Percentiles rank a stretch among this genome's conserved stretches.
These are phyloP conservation scores for Populus deltoides DNA, from an alignment of 345 rosid species.

Conservation along the genomic window DNA sequence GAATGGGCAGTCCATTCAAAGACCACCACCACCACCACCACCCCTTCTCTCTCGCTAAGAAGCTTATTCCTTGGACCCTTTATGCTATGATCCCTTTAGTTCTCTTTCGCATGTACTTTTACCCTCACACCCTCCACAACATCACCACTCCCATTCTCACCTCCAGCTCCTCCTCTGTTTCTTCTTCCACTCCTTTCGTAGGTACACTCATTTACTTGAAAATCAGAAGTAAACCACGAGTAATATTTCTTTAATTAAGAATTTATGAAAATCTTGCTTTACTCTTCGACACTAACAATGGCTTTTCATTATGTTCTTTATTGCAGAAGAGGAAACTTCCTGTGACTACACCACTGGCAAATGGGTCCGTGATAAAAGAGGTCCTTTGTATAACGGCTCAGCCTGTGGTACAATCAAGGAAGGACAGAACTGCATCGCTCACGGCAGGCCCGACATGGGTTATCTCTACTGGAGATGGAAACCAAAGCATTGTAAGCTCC, in stretches of 20 bases:
- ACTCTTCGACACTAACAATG: background rate
- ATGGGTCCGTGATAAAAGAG: conserved; percentile 68
- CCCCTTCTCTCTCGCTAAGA: conserved; percentile 27
- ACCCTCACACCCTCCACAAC: conserved; percentile 29
- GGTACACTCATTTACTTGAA: conserved; percentile 21
- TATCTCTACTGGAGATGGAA: conserved; percentile 93
- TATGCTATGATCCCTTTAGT: conserved; percentile 41
- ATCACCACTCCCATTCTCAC: conserved; percentile 16
- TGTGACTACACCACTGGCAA: conserved; percentile 74
- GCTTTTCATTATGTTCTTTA: background rate
- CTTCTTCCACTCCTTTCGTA: conserved; percentile 16
- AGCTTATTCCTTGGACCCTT: conserved; percentile 43
- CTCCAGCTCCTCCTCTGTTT: conserved; percentile 5
- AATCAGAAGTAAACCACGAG: background rate
- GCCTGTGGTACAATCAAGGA: conserved; percentile 78
- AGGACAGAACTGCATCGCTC: conserved; percentile 77
- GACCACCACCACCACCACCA: conserved; percentile 22
- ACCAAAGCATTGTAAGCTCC: conserved; percentile 67
- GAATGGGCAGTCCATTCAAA: conserved; percentile 51
- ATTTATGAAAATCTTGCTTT: background rate
- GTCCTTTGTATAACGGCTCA: conserved; percentile 75
- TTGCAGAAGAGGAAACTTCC: conserved; percentile 43
- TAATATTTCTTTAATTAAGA: background rate
- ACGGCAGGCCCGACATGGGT: conserved; percentile 78
- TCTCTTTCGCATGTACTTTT: conserved; percentile 47